Conservation (phyloP, 441 rosid species). For the Geranium incanum region DNA sequence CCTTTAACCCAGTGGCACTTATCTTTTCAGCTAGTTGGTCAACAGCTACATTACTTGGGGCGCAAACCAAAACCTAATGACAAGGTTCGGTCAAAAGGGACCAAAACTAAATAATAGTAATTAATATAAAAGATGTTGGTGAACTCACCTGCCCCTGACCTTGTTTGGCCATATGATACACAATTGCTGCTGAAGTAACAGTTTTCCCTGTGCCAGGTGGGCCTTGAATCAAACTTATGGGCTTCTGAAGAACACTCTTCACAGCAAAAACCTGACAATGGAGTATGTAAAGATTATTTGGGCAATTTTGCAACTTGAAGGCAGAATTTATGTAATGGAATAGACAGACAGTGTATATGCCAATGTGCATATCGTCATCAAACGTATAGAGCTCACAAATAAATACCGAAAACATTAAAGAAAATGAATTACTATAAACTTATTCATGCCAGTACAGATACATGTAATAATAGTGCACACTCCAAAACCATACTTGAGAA, state of each 20-base stretch:
- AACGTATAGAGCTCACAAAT: background rate
- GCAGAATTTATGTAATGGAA: background rate
- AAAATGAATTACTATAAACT: background rate
- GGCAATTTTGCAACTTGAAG: background rate
- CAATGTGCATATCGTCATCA: background rate
- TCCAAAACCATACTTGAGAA: constrained; percentile 59
- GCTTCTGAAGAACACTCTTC: constrained; percentile 96
- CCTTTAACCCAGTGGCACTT: constrained; percentile 98
- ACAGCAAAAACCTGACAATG: constrained; percentile 77
- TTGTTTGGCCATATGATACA: constrained; percentile 98
- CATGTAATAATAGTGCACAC: background rate
- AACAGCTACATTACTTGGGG: constrained; percentile 99
- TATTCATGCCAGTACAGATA: background rate
- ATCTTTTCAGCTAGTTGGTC: constrained; percentile 99
- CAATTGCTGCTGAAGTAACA: constrained; percentile 98
- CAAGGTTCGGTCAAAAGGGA: constrained; percentile 12
- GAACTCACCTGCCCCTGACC: constrained; percentile 88
- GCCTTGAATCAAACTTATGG: constrained; percentile 96
- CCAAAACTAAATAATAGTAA: constrained; percentile 5
- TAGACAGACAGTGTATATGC: background rate
- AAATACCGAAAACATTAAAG: background rate
- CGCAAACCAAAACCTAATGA: constrained; percentile 70
- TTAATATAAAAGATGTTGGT: constrained; percentile 11
- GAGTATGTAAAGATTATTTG: constrained; percentile 10
- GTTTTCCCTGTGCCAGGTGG: constrained; percentile 99